phyloP scores from a whole-genome alignment of 129 eudicot genomes.

The Solidago caesia region DNA sequence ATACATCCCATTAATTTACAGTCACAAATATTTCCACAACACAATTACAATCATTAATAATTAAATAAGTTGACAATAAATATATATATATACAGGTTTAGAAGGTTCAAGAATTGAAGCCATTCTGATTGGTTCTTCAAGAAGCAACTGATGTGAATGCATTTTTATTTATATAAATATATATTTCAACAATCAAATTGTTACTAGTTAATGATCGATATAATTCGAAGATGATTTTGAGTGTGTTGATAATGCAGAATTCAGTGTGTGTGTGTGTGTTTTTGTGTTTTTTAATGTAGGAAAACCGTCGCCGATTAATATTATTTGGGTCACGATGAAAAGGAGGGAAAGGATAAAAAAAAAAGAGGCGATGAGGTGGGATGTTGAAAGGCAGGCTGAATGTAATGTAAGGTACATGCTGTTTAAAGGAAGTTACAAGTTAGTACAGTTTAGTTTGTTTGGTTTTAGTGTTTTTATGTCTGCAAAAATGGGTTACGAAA shows the following conservation, averaged over 20 bases:
- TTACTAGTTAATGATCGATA: too few relatives aligned
- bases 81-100: conserved; percentile 43
- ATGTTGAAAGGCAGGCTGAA: too few relatives aligned
- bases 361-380: too few relatives aligned
- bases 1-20: neutral
- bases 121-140: conserved; percentile 71
- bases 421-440: too few relatives aligned
- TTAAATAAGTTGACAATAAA: neutral
- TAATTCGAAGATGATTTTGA: neutral
- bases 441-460: too few relatives aligned
- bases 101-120: conserved; percentile 77
- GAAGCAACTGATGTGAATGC: conserved; percentile 61
- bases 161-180: conserved; percentile 18
- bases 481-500: too few relatives aligned
- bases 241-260: neutral
- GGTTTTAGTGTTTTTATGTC: too few relatives aligned
- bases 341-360: too few relatives aligned
- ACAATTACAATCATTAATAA: neutral
- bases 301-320: conserved; percentile 16
- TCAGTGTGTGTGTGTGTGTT: neutral
- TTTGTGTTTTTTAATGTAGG: neutral
- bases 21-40: neutral
- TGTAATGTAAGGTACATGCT: too few relatives aligned
- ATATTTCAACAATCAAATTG: neutral
- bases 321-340: neutral